Evolutionary conservation across 2,329 filamentous ascomycete species (phyloP).

Genomic region (Didymella arachidicola): DNA sequence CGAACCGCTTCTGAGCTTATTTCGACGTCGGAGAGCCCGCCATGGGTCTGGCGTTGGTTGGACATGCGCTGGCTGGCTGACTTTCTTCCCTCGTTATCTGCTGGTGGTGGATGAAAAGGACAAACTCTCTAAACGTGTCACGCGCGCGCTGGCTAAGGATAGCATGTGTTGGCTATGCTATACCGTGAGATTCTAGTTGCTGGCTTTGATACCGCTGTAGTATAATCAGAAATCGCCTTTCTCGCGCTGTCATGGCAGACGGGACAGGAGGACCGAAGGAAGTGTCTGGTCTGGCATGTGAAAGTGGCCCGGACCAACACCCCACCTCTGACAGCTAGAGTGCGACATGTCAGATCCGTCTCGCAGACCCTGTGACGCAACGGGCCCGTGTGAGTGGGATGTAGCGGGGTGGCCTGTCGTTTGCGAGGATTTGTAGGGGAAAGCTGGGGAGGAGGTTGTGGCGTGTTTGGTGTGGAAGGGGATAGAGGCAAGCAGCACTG

Average conservation of each 20-base stretch:
- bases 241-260: too few species aligned
- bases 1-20: slow-evolving; percentile 17
- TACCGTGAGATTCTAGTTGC: too few species aligned
- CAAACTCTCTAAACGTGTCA: not conserved
- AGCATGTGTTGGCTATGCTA: not conserved
- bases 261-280: too few species aligned
- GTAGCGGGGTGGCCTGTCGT: not conserved
- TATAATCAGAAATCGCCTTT: too few species aligned
- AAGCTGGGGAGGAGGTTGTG: too few species aligned
- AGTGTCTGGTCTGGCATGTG: slow-evolving; percentile 15
- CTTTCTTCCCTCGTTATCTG: not conserved
- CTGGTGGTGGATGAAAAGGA: not conserved
- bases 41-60: too few species aligned
- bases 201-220: too few species aligned
- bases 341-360: not conserved
- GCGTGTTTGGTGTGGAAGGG: not conserved
- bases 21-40: slow-evolving; percentile 8
- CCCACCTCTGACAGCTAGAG: not conserved
- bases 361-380: not conserved
- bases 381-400: not conserved
- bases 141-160: not conserved
- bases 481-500: not conserved
- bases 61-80: not conserved
- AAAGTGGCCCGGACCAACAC: slow-evolving; percentile 13
- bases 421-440: too few species aligned